Conservation (phyloP, 2,329 filamentous ascomycete genomes). For the Ophiocordyceps camponoti-leonardi region DNA sequence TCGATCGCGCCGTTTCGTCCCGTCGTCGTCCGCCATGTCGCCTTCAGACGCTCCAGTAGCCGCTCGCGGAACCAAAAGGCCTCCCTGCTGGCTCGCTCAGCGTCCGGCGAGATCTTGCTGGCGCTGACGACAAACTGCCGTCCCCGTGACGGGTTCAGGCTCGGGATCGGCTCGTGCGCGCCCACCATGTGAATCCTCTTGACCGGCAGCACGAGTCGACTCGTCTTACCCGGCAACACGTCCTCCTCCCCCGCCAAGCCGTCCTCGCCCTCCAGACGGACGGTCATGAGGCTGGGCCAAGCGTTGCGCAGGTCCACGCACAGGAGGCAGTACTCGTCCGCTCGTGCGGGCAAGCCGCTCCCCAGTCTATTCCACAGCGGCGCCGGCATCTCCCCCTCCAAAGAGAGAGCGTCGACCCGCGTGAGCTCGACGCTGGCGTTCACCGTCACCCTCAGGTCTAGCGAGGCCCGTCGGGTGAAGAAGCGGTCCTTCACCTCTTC, state of each 20-base stretch:
- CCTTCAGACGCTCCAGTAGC: constrained; percentile 53
- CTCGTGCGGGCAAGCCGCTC: constrained; percentile 17
- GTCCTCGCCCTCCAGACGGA: constrained; percentile 40
- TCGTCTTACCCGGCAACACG: constrained; percentile 51
- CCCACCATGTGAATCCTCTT: constrained; percentile 61
- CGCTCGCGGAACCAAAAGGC: constrained; percentile 84
- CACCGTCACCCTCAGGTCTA: constrained; percentile 75
- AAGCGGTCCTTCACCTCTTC: constrained; percentile 56
- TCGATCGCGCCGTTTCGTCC: constrained; percentile 53
- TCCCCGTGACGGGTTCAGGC: constrained; percentile 63
- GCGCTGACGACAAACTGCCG: constrained; percentile 86
- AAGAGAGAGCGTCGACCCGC: constrained; percentile 61
- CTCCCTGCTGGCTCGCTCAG: constrained; percentile 61
- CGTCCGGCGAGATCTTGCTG: constrained; percentile 60
- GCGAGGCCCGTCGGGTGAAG: constrained; percentile 65
- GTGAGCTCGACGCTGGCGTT: constrained; percentile 78
- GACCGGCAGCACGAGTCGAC: constrained; percentile 58
- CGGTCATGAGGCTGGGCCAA: constrained; percentile 65
- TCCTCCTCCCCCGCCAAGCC: constrained; percentile 32
- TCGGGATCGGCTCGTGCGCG: constrained; percentile 61
- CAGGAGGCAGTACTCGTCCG: constrained; percentile 57
- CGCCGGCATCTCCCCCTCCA: constrained; percentile 48
- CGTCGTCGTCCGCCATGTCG: constrained; percentile 48
- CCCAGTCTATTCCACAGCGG: constrained; percentile 36
- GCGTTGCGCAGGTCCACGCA: constrained; percentile 75